Percentiles rank a stretch among this genome's conserved stretches.
These are phyloP conservation scores for Skeletonema menzelii DNA, from an alignment of 108 stramenopile genomes.

Conservation along the genomic window DNA sequence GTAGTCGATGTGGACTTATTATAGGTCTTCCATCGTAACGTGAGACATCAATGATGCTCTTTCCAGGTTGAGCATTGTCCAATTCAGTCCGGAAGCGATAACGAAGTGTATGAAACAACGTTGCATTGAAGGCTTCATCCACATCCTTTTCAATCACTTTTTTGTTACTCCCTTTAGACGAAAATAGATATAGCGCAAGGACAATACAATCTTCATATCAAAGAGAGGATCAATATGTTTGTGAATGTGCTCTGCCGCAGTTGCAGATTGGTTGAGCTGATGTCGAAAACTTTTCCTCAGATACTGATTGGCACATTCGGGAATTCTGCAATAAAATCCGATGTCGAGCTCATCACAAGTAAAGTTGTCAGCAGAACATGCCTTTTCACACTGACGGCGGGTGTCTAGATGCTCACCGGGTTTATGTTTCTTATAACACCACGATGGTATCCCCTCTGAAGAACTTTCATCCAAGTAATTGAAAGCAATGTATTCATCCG, in stretches of 20 bases:
- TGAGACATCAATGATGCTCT: conserved; percentile 7
- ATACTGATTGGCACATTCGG: neutral
- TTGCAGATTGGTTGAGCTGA: neutral
- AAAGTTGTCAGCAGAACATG: too few species aligned
- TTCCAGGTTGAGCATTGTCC: neutral
- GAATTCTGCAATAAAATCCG: too few species aligned
- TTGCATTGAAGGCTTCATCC: neutral
- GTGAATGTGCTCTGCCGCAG: conserved; percentile 10
- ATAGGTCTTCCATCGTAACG: conserved; percentile 4
- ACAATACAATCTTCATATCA: neutral
- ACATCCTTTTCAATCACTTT: neutral
- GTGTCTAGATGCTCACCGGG: neutral
- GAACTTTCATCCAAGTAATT: conserved; percentile 15
- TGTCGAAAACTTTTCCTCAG: neutral
- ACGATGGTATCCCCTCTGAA: conserved; percentile 8
- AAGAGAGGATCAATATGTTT: neutral
- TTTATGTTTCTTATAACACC: neutral
- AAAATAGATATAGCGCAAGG: conserved; percentile 1
- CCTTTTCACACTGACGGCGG: too few species aligned
- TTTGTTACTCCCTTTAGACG: neutral
- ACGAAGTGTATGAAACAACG: conserved; percentile 13
- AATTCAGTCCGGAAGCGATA: neutral
- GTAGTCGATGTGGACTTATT: conserved; percentile 3
- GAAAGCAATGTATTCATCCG: conserved; percentile 64
- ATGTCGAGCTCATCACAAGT: too few species aligned